Conservation (phyloP, 2,329 filamentous ascomycete genomes). For the Herpotrichia juniperi region DNA sequence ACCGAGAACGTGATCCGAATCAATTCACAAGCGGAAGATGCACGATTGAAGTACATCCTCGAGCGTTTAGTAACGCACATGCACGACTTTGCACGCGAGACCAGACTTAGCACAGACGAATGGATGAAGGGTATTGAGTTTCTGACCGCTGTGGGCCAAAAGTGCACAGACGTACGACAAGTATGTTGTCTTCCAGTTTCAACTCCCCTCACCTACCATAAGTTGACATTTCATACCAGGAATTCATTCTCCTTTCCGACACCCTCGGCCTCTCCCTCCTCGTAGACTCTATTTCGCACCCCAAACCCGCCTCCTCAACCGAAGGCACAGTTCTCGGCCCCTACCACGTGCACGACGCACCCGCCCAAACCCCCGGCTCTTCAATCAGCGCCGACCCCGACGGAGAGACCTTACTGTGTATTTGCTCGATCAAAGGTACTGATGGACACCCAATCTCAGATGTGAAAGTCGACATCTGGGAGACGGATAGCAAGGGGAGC, state of each 20-base stretch:
- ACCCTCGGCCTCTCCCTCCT: conserved; percentile 79
- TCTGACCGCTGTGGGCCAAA: conserved; percentile 74
- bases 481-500: conserved; percentile 77
- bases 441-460: conserved; percentile 65
- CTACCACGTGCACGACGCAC: conserved; percentile 82
- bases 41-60: conserved; percentile 73
- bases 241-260: conserved; percentile 84
- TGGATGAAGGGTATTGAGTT: conserved; percentile 79
- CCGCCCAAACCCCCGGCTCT: conserved; percentile 61
- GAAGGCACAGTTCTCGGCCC: conserved; percentile 83
- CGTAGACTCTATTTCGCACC: conserved; percentile 83
- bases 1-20: conserved; percentile 76
- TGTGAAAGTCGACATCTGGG: conserved; percentile 83
- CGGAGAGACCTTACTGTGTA: conserved; percentile 72
- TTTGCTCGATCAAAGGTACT: conserved; percentile 75
- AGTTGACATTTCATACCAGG: conserved; percentile 50
- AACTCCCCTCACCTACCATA: not conserved
- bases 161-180: conserved; percentile 74
- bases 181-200: conserved; percentile 46
- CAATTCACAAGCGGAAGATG: conserved; percentile 71
- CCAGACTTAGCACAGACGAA: conserved; percentile 74
- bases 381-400: conserved; percentile 71
- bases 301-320: conserved; percentile 72
- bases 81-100: conserved; percentile 83
- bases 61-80: conserved; percentile 76